Evolutionary conservation across 2,329 filamentous ascomycete genomes (phyloP).

Genomic region (Parastagonospora nodorum): DNA sequence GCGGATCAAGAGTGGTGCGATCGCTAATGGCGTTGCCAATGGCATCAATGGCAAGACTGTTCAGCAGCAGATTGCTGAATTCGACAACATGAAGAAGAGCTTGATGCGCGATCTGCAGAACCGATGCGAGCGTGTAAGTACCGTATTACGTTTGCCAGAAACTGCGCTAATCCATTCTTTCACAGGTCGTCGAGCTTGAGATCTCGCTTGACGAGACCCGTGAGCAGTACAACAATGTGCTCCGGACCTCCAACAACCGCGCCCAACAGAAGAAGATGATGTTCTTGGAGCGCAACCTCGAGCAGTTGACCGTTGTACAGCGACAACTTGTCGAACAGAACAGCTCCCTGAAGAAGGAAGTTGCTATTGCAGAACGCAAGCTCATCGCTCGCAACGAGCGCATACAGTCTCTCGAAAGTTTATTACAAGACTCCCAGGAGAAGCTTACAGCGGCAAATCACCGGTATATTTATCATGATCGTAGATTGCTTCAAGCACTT

Average conservation of each 20-base stretch:
- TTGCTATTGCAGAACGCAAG: slow-evolving; percentile 97
- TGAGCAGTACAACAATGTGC: slow-evolving; percentile 98
- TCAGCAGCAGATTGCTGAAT: slow-evolving; percentile 97
- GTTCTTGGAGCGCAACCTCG: slow-evolving; percentile 95
- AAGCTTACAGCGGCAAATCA: slow-evolving; percentile 97
- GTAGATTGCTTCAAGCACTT: not conserved
- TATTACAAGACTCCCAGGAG: slow-evolving; percentile 96
- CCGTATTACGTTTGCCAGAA: slow-evolving; percentile 8
- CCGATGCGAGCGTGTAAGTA: slow-evolving; percentile 81
- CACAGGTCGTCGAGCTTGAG: slow-evolving; percentile 84
- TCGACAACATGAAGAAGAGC: slow-evolving; percentile 99
- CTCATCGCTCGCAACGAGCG: slow-evolving; percentile 95
- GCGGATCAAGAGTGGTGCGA: slow-evolving; percentile 68
- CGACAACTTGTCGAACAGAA: slow-evolving; percentile 98
- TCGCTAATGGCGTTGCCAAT: slow-evolving; percentile 63
- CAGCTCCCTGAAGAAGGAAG: slow-evolving; percentile 90
- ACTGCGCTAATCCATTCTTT: slow-evolving; percentile 24
- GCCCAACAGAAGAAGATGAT: slow-evolving; percentile 99
- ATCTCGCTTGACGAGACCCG: slow-evolving; percentile 96
- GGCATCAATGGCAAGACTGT: slow-evolving; percentile 83
- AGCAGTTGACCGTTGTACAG: slow-evolving; percentile 96
- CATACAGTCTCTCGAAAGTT: slow-evolving; percentile 87
- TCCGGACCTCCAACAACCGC: slow-evolving; percentile 94
- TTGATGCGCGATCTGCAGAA: slow-evolving; percentile 99
- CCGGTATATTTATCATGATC: slow-evolving; percentile 67